These are phyloP conservation scores for Lyophyllum atratum DNA, from an alignment of 768 basidiomycete genomes.

Conservation along the genomic window DNA sequence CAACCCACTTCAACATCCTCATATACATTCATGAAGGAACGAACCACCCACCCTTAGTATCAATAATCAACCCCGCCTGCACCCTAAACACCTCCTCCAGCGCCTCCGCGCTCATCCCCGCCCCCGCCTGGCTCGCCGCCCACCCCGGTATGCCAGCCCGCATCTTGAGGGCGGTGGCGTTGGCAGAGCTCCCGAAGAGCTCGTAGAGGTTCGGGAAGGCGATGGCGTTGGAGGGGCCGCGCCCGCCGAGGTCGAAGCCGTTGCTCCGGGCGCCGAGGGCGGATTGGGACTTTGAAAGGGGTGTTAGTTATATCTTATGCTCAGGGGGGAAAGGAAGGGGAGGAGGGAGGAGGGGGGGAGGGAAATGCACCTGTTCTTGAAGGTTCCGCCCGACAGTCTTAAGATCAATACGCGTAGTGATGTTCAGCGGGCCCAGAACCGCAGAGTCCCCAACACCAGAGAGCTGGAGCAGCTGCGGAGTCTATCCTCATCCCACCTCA, in stretches of 20 bases:
- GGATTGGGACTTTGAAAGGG: slow-evolving; percentile 37
- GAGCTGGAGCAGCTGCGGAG: slow-evolving; percentile 50
- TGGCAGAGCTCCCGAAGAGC: slow-evolving; percentile 38
- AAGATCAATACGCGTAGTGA: slow-evolving; percentile 46
- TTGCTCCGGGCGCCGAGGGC: slow-evolving; percentile 41
- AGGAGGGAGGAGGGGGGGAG: background rate
- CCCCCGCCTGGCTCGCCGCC: slow-evolving; percentile 44
- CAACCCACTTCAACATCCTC: background rate
- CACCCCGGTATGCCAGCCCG: slow-evolving; percentile 37
- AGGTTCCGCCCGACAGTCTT: slow-evolving; percentile 57
- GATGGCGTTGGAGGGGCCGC: slow-evolving; percentile 49
- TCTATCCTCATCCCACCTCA: slow-evolving; percentile 25
- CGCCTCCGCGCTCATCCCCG: slow-evolving; percentile 41
- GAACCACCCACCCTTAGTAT: slow-evolving; percentile 39
- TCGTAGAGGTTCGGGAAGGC: slow-evolving; percentile 54
- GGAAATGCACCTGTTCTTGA: slow-evolving; percentile 48
- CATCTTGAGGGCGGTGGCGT: slow-evolving; percentile 36
- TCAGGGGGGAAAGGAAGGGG: no score
- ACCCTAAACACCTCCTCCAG: slow-evolving; percentile 44
- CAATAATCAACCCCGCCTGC: slow-evolving; percentile 49
- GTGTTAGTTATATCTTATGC: no score
- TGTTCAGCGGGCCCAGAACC: slow-evolving; percentile 46
- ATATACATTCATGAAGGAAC: background rate
- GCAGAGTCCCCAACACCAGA: slow-evolving; percentile 58
- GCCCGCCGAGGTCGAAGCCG: slow-evolving; percentile 40